Evolutionary conservation across 2,329 filamentous ascomycete species (phyloP).

Genomic region (Colletotrichum trifolii): DNA sequence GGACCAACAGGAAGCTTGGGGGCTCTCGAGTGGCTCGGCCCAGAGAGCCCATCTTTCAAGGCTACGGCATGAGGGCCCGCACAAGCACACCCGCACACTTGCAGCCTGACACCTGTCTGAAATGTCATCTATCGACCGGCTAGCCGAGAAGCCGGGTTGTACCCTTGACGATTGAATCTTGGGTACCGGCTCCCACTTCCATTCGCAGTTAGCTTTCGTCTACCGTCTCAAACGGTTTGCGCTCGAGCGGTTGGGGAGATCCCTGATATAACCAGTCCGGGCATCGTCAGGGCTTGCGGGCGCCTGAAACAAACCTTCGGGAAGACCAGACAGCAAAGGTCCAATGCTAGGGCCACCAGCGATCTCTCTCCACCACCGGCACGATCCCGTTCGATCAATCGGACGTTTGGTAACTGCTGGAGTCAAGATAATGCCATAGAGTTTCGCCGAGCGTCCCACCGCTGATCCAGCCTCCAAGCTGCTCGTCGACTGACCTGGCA

Average conservation of each 20-base stretch:
- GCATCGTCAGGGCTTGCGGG: slow-evolving; percentile 20
- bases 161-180: slow-evolving; percentile 6
- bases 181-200: background rate
- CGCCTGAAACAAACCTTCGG: slow-evolving; percentile 36
- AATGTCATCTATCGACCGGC: slow-evolving; percentile 21
- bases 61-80: background rate
- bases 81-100: slow-evolving; percentile 3
- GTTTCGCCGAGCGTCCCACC: slow-evolving; percentile 34
- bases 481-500: slow-evolving; percentile 10
- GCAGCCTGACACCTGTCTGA: slow-evolving; percentile 27
- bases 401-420: slow-evolving; percentile 2
- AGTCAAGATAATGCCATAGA: slow-evolving; percentile 8
- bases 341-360: slow-evolving; percentile 7
- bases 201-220: slow-evolving; percentile 1
- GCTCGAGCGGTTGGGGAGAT: slow-evolving; percentile 25
- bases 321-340: slow-evolving; percentile 19
- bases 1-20: background rate
- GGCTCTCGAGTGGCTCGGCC: background rate
- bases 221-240: slow-evolving; percentile 30
- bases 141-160: slow-evolving; percentile 15
- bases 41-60: background rate
- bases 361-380: slow-evolving; percentile 11
- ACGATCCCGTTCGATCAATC: slow-evolving; percentile 1
- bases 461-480: slow-evolving; percentile 23
- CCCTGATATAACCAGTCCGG: slow-evolving; percentile 9